phyloP scores from a whole-genome alignment of 306 rosid genomes.

The Casuarina glauca region DNA sequence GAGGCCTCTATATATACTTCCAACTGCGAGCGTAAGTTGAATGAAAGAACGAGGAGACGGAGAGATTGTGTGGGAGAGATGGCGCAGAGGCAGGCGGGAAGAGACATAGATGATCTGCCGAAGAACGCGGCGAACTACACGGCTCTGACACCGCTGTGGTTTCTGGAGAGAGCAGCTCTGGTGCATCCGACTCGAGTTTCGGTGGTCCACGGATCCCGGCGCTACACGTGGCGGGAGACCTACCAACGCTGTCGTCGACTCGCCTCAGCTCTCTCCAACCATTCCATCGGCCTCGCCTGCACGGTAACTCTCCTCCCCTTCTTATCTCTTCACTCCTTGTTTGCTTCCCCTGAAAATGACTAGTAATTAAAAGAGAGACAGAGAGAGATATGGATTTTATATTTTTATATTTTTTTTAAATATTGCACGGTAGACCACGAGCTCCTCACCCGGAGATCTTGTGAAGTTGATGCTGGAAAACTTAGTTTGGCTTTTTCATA shows the following conservation, averaged over 20 bases:
- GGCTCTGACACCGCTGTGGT: constrained; percentile 87
- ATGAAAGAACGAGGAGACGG: neutral
- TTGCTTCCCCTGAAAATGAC: constrained; percentile 7
- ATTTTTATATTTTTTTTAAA: too few species aligned
- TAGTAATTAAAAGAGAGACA: neutral
- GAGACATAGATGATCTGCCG: constrained; percentile 82
- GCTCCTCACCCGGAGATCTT: too few species aligned
- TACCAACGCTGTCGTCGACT: constrained; percentile 79
- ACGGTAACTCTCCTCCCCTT: constrained; percentile 43
- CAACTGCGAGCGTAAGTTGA: neutral
- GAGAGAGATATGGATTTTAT: neutral
- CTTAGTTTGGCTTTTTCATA: too few species aligned
- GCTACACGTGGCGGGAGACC: constrained; percentile 81
- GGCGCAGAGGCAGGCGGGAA: constrained; percentile 26
- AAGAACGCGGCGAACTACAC: constrained; percentile 83
- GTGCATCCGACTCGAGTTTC: constrained; percentile 75
- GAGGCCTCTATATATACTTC: neutral
- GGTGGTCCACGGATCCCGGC: constrained; percentile 70
- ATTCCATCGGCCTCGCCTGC: constrained; percentile 65
- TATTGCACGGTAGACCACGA: too few species aligned
- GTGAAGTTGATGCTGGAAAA: too few species aligned
- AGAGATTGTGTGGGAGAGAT: neutral
- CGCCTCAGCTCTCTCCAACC: constrained; percentile 74
- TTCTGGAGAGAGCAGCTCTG: constrained; percentile 77
- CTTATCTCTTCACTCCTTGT: neutral